Percentiles rank a stretch among this genome's conserved stretches.
Evolutionary conservation across 2,329 filamentous ascomycete species (phyloP).

Genomic region (Colletotrichum graminicola): DNA sequence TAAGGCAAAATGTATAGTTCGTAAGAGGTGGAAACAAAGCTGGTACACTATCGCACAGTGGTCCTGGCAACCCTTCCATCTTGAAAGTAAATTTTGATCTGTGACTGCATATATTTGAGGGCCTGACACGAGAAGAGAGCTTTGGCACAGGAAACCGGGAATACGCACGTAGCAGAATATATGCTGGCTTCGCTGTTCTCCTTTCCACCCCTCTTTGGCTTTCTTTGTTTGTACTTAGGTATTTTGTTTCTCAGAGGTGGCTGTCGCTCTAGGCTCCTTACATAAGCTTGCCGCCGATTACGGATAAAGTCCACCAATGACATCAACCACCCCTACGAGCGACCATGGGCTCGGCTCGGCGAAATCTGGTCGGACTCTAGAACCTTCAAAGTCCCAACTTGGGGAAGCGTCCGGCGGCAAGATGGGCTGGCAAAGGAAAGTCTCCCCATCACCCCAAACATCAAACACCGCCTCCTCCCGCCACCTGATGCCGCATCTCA

Average conservation of each 20-base stretch:
- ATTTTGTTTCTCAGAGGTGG: constrained; percentile 30
- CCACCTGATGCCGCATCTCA: constrained; percentile 39
- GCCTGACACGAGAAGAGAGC: too few relatives aligned
- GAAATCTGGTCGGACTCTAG: constrained; percentile 37
- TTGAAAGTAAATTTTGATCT: background rate
- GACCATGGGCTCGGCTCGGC: constrained; percentile 39
- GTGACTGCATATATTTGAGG: background rate
- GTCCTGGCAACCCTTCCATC: background rate
- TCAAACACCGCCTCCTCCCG: constrained; percentile 27
- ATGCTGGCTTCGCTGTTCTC: background rate
- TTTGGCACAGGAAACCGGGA: too few relatives aligned
- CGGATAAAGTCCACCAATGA: constrained; percentile 34
- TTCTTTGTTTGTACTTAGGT: background rate
- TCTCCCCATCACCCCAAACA: constrained; percentile 37
- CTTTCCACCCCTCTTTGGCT: background rate
- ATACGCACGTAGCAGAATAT: too few relatives aligned
- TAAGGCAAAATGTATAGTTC: background rate
- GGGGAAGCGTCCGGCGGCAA: constrained; percentile 35
- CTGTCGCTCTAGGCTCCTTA: constrained; percentile 16
- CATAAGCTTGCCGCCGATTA: constrained; percentile 30
- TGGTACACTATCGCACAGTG: background rate
- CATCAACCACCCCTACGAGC: constrained; percentile 30
- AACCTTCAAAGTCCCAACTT: constrained; percentile 23
- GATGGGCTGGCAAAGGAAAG: constrained; percentile 38
- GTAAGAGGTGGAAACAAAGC: background rate